Base-by-base conservation (phyloP, 768 basidiomycete species). In the Hemileccinum impolitum region DNA sequence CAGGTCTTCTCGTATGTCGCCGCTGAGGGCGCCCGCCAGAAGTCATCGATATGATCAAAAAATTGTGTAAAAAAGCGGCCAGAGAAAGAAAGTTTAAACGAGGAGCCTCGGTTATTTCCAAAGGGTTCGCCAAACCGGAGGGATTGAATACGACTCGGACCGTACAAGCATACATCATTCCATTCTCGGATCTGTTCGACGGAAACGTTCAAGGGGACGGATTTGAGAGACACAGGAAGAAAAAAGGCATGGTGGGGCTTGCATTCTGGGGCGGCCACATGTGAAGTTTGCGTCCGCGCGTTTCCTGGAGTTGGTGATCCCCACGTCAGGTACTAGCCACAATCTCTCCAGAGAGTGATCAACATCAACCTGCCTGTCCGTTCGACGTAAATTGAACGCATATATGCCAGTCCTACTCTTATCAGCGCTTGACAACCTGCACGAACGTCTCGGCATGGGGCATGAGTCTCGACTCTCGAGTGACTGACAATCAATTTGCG, bases 261-360 rank as follows among this genome's bases (percentile, higher is more conserved):
- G 50, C 31, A 39, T 55, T 65, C 52, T 65, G 45, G 62, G 62
- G 62, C 54, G 3, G 50, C 62, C 62, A 40, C 62, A 63, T 63
- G 62, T 56, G 44, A 11, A 23, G 46, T 28, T 37, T 36, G 49
- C 39, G 43, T 31, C 37, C 34, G 49, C 41, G 47, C 21, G 45
- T 53, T 30, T 38, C 25, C 21, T 41, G 26, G 23, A 12, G 36
- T 31, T 21, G 36, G n/a, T 26, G 23, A 42, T 23, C 37, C 39
- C 56, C 11, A n/a, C 32, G 18, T 45, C 44, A 36, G 35, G 44
- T 31, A 32, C 44, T 18, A 10, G 37, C 43, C 53, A 50, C 49
- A 41, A n/a, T 40, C 53, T 23, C 49, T 42, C 38, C 30, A 19
- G 35, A 51, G 43, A 48, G 34, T 14, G 14, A 6, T 58, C 49